A percentile compares a stretch with the other conserved stretches of the same genome.
Evolutionary conservation across 768 basidiomycete genomes (phyloP).

Genomic region (Galerina marginata): DNA sequence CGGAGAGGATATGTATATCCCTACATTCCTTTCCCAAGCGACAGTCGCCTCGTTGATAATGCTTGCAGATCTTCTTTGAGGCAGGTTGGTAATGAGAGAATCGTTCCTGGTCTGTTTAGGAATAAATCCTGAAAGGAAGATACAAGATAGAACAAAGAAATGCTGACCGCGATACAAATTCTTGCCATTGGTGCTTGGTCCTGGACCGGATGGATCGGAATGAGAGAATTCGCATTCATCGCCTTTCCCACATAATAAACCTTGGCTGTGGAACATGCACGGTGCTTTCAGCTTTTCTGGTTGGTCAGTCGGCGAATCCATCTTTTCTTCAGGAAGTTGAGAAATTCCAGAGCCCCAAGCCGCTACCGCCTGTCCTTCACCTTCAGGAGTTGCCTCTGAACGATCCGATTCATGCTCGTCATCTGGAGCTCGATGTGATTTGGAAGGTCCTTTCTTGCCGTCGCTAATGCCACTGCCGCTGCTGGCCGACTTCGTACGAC

Average conservation of each 20-base stretch:
- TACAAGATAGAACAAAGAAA: background rate
- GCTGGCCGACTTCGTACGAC: background rate
- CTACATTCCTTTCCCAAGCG: constrained; percentile 1
- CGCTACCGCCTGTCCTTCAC: background rate
- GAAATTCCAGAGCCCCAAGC: background rate
- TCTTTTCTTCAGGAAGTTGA: background rate
- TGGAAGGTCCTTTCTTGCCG: background rate
- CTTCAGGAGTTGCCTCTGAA: background rate
- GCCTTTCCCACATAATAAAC: background rate
- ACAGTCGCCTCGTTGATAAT: background rate
- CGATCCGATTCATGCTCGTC: background rate
- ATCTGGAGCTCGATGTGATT: background rate
- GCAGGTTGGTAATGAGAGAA: no score
- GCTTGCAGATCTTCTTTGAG: background rate
- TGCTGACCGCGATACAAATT: background rate
- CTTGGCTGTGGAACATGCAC: constrained; percentile 6
- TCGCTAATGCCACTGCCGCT: background rate
- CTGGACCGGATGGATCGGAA: background rate
- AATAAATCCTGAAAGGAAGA: background rate
- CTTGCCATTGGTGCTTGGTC: background rate
- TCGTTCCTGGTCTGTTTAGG: no score
- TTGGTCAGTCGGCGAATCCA: background rate
- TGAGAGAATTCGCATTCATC: constrained; percentile 5
- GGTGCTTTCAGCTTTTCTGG: background rate
- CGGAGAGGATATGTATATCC: background rate